phyloP scores from a whole-genome alignment of 345 rosid species.

The Odontarrhena argentea region DNA sequence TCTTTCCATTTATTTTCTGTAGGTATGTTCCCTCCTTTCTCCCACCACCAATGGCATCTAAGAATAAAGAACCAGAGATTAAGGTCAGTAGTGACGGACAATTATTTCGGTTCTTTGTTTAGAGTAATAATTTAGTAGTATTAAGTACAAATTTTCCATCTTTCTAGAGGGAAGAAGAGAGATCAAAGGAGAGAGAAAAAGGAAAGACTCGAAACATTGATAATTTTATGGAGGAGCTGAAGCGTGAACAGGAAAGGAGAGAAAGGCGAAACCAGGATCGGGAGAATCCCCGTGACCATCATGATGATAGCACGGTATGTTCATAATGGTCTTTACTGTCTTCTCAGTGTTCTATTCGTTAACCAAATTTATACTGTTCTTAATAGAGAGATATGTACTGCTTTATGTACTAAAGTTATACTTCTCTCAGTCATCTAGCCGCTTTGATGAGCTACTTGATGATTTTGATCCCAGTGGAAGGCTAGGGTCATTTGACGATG shows the following conservation, averaged over 20 bases:
- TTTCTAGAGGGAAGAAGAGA: conserved; percentile 73
- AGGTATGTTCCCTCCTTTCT: conserved; percentile 94
- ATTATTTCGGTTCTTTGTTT: conserved; percentile 18
- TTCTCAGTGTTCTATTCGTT: not conserved
- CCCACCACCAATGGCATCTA: conserved; percentile 79
- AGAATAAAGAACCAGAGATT: conserved; percentile 75
- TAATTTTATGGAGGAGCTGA: conserved; percentile 92
- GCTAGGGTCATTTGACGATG: conserved; percentile 90
- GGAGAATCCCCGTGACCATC: conserved; percentile 67
- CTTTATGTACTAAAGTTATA: conserved; percentile 23
- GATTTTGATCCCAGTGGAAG: conserved; percentile 92
- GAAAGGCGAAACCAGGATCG: conserved; percentile 86
- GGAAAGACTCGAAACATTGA: conserved; percentile 81
- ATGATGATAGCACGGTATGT: conserved; percentile 60
- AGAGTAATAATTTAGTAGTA: conserved; percentile 15
- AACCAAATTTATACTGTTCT: not conserved
- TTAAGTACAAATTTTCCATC: conserved; percentile 9
- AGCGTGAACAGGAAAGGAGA: conserved; percentile 87
- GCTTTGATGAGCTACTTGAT: conserved; percentile 89
- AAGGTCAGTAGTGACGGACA: conserved; percentile 49
- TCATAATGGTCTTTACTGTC: not conserved
- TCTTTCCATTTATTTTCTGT: conserved; percentile 46
- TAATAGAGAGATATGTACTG: conserved; percentile 2
- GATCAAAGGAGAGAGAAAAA: conserved; percentile 67
- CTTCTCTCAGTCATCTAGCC: conserved; percentile 63